A percentile compares a stretch with the other conserved stretches of the same genome.
These are phyloP conservation scores for Amoebophrya sp. DNA, from an alignment of 169 alveolate species.

Conservation along the genomic window DNA sequence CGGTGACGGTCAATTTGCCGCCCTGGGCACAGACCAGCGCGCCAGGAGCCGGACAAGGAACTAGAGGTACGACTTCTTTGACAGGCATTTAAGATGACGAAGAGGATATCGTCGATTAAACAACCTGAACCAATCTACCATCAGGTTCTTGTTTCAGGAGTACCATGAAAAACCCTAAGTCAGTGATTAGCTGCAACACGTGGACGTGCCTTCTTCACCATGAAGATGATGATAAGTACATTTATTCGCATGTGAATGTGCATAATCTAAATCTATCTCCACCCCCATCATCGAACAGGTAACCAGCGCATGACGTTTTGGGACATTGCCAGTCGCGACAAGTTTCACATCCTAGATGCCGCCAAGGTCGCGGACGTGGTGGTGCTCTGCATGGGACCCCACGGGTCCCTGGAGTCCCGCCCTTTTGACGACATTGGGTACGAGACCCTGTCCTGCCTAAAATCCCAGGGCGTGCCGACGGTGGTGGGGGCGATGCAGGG, in stretches of 20 bases:
- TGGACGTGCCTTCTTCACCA: too few species aligned
- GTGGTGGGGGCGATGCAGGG: conserved; percentile 38
- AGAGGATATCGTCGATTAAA: too few species aligned
- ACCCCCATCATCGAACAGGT: not conserved
- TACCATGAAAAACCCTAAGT: too few species aligned
- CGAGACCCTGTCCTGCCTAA: conserved; percentile 43
- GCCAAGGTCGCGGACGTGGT: conserved; percentile 46
- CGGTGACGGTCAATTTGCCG: not conserved
- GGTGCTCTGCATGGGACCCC: conserved; percentile 41
- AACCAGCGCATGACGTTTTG: not conserved
- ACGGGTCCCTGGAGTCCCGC: conserved; percentile 40
- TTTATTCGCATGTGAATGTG: too few species aligned
- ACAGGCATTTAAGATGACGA: too few species aligned
- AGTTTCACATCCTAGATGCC: conserved; percentile 36
- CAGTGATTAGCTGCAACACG: too few species aligned
- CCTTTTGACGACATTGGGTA: conserved; percentile 48
- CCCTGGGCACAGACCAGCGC: not conserved
- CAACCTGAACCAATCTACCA: too few species aligned
- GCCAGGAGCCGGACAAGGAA: too few species aligned
- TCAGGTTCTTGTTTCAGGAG: too few species aligned
- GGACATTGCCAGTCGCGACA: not conserved
- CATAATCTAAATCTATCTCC: too few species aligned
- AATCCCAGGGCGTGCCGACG: conserved; percentile 48
- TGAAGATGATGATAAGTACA: too few species aligned
- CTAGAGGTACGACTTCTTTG: too few species aligned